phyloP scores from a whole-genome alignment of 805 yeast species.

The Blastobotrys americana region DNA sequence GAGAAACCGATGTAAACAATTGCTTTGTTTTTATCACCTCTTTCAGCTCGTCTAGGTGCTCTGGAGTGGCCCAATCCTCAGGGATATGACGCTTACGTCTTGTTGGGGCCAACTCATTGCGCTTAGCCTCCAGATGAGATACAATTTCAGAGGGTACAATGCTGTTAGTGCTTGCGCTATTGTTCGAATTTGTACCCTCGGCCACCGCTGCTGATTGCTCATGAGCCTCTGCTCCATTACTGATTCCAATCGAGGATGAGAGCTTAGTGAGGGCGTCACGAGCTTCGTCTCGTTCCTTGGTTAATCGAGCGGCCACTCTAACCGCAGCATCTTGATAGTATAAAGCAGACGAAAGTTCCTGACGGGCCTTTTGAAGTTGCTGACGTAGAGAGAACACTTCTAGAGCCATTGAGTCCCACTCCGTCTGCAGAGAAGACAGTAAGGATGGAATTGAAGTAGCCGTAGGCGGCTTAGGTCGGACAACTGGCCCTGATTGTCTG shows the following conservation, averaged over 20 bases:
- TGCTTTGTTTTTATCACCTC: slow-evolving; percentile 16
- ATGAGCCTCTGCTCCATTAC: slow-evolving; percentile 7
- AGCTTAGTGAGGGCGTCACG: slow-evolving; percentile 55
- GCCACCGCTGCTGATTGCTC: slow-evolving; percentile 1
- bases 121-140: slow-evolving; percentile 8
- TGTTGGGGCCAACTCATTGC: slow-evolving; percentile 9
- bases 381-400: slow-evolving; percentile 73
- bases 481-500: slow-evolving; percentile 26
- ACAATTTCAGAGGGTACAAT: slow-evolving; percentile 4
- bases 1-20: slow-evolving; percentile 13
- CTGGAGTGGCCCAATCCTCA: slow-evolving; percentile 7
- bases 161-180: background rate
- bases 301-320: slow-evolving; percentile 68
- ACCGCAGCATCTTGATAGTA: slow-evolving; percentile 89
- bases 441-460: slow-evolving; percentile 70
- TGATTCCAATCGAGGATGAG: slow-evolving; percentile 19
- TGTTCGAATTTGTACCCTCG: slow-evolving; percentile 4
- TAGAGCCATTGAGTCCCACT: slow-evolving; percentile 81
- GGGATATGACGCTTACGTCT: slow-evolving; percentile 13
- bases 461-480: slow-evolving; percentile 39
- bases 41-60: slow-evolving; percentile 5
- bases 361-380: slow-evolving; percentile 56
- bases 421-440: slow-evolving; percentile 69
- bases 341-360: slow-evolving; percentile 68
- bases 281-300: slow-evolving; percentile 72